Base-by-base conservation (phyloP, 352 stramenopile genomes). In the Phytopythium chamaehyphon region DNA sequence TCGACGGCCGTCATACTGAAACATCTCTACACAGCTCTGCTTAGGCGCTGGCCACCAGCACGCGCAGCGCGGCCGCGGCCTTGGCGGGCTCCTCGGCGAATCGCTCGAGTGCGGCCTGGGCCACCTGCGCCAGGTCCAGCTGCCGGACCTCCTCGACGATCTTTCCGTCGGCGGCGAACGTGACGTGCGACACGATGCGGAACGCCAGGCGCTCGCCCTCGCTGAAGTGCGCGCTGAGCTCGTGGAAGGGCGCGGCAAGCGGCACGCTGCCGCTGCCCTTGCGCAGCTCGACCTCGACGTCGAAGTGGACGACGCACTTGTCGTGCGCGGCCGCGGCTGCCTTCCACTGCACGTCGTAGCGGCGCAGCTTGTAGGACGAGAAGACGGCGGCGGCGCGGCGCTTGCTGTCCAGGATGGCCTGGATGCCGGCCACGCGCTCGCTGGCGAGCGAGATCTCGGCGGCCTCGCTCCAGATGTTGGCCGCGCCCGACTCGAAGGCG, bases 341-440 rank as follows among this genome's bases (percentile, higher is more conserved):
- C 62, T 90, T 88, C 83, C 83, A 92, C 62, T 91, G 74, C 23
- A 91, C 74, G 23, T 59, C 66, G 68, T 87, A 90, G 60, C 91
- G 76, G 67, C 86, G 88, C 61, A 93, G 86, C 66, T 91, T 82
- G 59, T 87, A 92, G 57, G 74, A 75, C 22, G 57, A 66, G 51
- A 93, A 93, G 22, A 93, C 80, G 15, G 63, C 66, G 40, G 65
- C 57, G 48, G 59, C 79, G 21, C 74, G 68, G 12, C 66, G 65
- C 57, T 93, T 93, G 67, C 71, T 81, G 11, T 66, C 59, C 10
- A 90, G 61, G 49, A 92, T 89, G 23, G 63, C 56, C 22, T 81
- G 49, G 39, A 92, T 55, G 16, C 83, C 83, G 37, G 60, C 40
- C 10, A 92, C 52, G 26, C 69, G 59, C 8, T 62, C 62, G 33